These are phyloP conservation scores for Trifolium dubium DNA, from an alignment of 306 rosid genomes.

Conservation along the genomic window DNA sequence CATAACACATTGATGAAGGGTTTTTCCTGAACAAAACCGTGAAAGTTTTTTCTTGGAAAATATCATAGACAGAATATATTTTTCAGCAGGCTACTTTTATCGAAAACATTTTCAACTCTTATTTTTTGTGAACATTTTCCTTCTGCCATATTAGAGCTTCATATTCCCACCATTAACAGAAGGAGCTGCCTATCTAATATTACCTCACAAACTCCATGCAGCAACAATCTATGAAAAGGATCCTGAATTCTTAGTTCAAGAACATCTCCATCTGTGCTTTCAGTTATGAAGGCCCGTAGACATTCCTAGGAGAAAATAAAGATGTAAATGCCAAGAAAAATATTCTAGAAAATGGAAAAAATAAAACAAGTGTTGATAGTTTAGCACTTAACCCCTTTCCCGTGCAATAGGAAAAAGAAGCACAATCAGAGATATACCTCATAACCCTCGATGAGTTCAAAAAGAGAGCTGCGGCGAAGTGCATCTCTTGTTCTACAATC, in stretches of 20 bases:
- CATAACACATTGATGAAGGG: too few species aligned
- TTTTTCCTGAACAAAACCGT: too few species aligned
- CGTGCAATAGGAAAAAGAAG: not conserved
- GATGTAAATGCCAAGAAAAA: not conserved
- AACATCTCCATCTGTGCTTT: conserved; percentile 51
- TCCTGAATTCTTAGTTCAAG: conserved; percentile 69
- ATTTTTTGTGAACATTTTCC: not conserved
- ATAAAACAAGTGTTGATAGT: conserved; percentile 7
- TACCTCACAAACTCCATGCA: conserved; percentile 99
- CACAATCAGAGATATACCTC: conserved; percentile 62
- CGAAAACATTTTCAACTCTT: not conserved
- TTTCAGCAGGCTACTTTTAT: not conserved
- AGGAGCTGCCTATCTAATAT: conserved; percentile 24
- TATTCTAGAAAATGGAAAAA: conserved; percentile 13
- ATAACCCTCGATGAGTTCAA: conserved; percentile 73
- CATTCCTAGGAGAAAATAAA: conserved; percentile 55
- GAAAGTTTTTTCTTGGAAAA: conserved; percentile 5
- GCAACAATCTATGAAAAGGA: conserved; percentile 82
- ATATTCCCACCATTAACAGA: conserved; percentile 17
- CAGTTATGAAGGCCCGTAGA: conserved; percentile 60
- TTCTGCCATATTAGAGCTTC: conserved; percentile 2
- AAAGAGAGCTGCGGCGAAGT: conserved; percentile 77
- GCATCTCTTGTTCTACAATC: conserved; percentile 88
- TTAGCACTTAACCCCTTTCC: conserved; percentile 33
- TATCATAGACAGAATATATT: not conserved